Evolutionary conservation across 768 basidiomycete species (phyloP), one percentile per base, ranked within the genome.

Genomic region (Amanita jacksonii): DNA sequence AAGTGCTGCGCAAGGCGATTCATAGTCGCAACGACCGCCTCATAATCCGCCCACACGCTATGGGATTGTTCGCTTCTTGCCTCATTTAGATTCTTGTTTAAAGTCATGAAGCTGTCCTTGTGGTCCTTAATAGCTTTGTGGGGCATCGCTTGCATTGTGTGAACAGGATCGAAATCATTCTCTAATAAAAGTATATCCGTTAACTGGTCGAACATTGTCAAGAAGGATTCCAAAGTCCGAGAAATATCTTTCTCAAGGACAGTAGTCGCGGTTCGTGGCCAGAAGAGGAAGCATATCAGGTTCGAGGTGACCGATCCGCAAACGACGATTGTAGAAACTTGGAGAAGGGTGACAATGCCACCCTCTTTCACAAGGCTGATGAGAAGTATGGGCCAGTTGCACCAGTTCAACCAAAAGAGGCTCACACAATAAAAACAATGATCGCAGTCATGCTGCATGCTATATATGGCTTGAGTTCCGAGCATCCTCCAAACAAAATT

Each of bases 1-100:
- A 99, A 63, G 64, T 98, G 93, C 56, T 99, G 94, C 1, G 89
- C 96, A 4, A 99, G 74, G 13, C 91, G 69, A 47, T 86, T 93
- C 53, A 99, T 68, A 53, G 82, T 83, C 47, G 80, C 81, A 8
- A 97, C 84, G 0, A 87, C 85, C 49, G 91, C 88, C 50, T 86
- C 85, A 47, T 93, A 94, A 0, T 85, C 81, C 42, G 68, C 66
- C 39, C 76, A 63, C 16, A 27, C 33, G 55, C 65, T 33, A 60
- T 64, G 59, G 6, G 78, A 63, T 70, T 88, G 82, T 62, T 99
- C 94, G 8, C 84, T 86, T 51, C 81, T 81, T 7, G 94, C 92
- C 62, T 98, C 93, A 1, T 66, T 71, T 4, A 97, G 68, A 52
- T 79, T 87, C 55, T 84, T 82, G 65, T 92, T 90, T 46, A 99